Conservation (phyloP, 2,329 filamentous ascomycete species). For the Penicillium palitans region DNA sequence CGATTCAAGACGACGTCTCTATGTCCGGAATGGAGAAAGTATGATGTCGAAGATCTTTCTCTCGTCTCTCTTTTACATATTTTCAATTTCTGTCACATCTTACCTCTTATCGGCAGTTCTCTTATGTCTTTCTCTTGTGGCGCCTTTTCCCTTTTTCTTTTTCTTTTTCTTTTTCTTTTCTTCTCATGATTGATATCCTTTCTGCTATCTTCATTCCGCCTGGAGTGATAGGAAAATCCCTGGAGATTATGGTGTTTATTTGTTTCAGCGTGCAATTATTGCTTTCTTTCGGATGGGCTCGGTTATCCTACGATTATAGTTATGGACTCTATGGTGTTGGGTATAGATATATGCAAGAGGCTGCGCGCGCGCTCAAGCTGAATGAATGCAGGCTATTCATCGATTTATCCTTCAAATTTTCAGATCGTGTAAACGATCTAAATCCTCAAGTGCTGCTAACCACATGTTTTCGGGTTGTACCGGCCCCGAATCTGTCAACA, state of each 20-base stretch:
- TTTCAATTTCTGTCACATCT: constrained; percentile 2
- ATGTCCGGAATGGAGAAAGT: constrained; percentile 39
- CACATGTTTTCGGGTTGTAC: background rate
- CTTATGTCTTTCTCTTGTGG: background rate
- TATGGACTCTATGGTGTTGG: constrained; percentile 5
- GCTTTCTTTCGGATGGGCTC: background rate
- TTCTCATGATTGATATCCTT: constrained; percentile 30
- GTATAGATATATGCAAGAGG: constrained; percentile 10
- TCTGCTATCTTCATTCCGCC: constrained; percentile 17
- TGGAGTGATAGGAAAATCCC: constrained; percentile 2
- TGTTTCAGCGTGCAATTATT: constrained; percentile 3
- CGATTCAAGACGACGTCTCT: constrained; percentile 32
- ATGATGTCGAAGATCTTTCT: constrained; percentile 14
- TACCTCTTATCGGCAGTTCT: constrained; percentile 2
- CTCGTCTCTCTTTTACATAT: constrained; percentile 4
- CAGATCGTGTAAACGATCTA: background rate
- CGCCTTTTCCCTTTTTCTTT: background rate
- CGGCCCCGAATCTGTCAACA: background rate
- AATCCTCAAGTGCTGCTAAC: background rate
- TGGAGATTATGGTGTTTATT: constrained; percentile 5
- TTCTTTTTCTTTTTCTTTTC: constrained; percentile 12
- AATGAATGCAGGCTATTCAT: constrained; percentile 18
- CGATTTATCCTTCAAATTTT: background rate
- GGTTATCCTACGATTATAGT: constrained; percentile 8
- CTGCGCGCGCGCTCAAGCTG: constrained; percentile 12